phyloP scores from a whole-genome alignment of 441 rosid species.

The Mallotus japonicus region DNA sequence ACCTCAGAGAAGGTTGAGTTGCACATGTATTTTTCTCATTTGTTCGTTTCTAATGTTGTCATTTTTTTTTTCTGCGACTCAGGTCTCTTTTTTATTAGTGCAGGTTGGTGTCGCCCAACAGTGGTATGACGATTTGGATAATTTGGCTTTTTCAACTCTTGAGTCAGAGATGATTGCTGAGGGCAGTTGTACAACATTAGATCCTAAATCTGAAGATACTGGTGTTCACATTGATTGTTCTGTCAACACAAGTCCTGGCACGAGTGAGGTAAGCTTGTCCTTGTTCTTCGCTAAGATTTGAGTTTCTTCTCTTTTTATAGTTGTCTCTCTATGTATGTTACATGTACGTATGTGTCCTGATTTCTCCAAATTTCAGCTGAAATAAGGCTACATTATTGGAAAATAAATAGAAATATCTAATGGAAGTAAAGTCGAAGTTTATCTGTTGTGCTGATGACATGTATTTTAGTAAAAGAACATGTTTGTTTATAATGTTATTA shows the following conservation, averaged over 20 bases:
- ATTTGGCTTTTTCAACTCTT: conserved; percentile 59
- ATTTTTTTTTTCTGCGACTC: conserved; percentile 14
- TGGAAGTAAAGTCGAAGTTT: not conserved
- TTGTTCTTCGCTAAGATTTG: not conserved
- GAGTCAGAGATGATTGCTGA: conserved; percentile 46
- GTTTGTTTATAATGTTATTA: not conserved
- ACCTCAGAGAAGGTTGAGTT: conserved; percentile 62
- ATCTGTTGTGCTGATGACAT: not conserved
- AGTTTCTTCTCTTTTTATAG: not conserved
- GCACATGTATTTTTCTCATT: not conserved
- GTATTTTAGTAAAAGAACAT: not conserved
- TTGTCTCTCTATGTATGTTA: not conserved
- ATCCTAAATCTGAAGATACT: conserved; percentile 35
- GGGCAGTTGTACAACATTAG: conserved; percentile 35
- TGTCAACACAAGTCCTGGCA: conserved; percentile 80
- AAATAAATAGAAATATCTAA: too few species aligned
- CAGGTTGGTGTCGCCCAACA: conserved; percentile 85
- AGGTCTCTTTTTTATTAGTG: conserved; percentile 28
- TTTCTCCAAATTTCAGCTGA: not conserved
- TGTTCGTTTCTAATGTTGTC: conserved; percentile 3
- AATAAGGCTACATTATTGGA: not conserved
- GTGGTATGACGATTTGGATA: conserved; percentile 87
- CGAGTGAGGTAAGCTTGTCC: conserved; percentile 65
- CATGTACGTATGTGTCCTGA: not conserved
- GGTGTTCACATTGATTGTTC: conserved; percentile 52